Percentiles rank a stretch among this genome's conserved stretches.
Conservation (phyloP, 2,329 filamentous ascomycete genomes). For the Tolypocladium sp. region DNA sequence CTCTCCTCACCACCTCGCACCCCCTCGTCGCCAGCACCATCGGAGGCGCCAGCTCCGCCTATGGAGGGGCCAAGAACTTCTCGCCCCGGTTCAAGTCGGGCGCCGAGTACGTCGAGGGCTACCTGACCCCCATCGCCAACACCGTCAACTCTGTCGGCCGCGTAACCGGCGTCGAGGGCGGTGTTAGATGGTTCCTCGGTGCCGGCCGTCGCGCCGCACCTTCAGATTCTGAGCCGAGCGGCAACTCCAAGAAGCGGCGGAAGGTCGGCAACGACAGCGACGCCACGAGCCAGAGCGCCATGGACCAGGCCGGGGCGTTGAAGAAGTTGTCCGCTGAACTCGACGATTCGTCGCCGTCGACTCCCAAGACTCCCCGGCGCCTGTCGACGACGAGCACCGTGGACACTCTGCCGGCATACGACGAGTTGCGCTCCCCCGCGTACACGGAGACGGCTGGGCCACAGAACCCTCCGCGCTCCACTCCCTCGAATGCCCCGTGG, state of each 20-base stretch:
- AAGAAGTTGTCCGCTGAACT: conserved; percentile 1
- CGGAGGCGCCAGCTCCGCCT: conserved; percentile 74
- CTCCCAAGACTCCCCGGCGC: conserved; percentile 34
- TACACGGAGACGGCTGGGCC: conserved; percentile 52
- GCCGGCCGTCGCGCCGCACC: conserved; percentile 40
- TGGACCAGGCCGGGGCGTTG: not conserved
- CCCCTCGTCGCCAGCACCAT: conserved; percentile 80
- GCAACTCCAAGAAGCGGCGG: conserved; percentile 47
- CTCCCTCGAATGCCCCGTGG: conserved; percentile 43
- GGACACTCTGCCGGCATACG: conserved; percentile 76
- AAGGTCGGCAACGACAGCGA: conserved; percentile 39
- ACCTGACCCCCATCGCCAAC: conserved; percentile 76
- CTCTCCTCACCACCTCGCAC: conserved; percentile 79
- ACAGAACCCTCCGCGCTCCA: conserved; percentile 16
- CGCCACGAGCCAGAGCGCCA: conserved; percentile 10
- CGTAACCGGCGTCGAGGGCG: conserved; percentile 79
- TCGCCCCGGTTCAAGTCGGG: conserved; percentile 83
- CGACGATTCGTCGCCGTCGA: conserved; percentile 17
- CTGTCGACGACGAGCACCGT: conserved; percentile 57
- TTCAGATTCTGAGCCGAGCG: conserved; percentile 36
- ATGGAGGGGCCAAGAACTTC: conserved; percentile 81
- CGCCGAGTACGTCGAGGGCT: conserved; percentile 84
- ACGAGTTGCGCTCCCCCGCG: conserved; percentile 65
- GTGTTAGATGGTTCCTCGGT: conserved; percentile 75
- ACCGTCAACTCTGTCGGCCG: conserved; percentile 78